Conservation (phyloP, 2,329 filamentous ascomycete species). For the Fusarium gaditjirri region DNA sequence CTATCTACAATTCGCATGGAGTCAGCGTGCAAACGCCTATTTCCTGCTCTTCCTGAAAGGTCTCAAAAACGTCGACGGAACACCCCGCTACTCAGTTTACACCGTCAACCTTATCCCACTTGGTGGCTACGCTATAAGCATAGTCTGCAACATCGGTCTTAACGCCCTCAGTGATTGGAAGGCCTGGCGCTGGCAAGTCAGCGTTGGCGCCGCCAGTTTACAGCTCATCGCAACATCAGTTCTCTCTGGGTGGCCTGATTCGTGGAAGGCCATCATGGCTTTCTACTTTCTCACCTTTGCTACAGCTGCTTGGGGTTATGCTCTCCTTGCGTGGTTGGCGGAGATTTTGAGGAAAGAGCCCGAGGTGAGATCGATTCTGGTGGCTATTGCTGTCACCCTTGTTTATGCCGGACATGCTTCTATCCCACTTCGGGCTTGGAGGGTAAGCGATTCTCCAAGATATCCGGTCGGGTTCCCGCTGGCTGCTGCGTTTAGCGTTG, state of each 20-base stretch:
- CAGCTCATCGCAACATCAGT: slow-evolving; percentile 49
- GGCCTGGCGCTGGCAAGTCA: slow-evolving; percentile 61
- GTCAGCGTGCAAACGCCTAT: slow-evolving; percentile 51
- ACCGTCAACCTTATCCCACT: slow-evolving; percentile 65
- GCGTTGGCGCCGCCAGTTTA: slow-evolving; percentile 58
- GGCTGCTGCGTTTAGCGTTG: slow-evolving; percentile 31
- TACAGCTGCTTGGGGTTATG: slow-evolving; percentile 49
- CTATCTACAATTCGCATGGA: slow-evolving; percentile 49
- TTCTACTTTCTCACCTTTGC: slow-evolving; percentile 52
- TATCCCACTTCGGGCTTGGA: slow-evolving; percentile 37
- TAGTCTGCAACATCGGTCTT: slow-evolving; percentile 64
- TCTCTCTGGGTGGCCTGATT: slow-evolving; percentile 37
- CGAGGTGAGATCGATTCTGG: slow-evolving; percentile 40
- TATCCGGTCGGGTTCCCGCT: slow-evolving; percentile 38
- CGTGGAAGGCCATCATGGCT: slow-evolving; percentile 44
- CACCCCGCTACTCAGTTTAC: slow-evolving; percentile 44
- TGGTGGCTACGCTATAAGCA: slow-evolving; percentile 49
- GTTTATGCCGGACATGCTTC: slow-evolving; percentile 39
- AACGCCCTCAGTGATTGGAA: slow-evolving; percentile 62
- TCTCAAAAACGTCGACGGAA: slow-evolving; percentile 33
- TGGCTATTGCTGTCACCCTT: slow-evolving; percentile 33
- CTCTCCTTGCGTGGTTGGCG: slow-evolving; percentile 46
- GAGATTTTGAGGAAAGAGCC: slow-evolving; percentile 47
- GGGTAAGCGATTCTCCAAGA: slow-evolving; percentile 32
- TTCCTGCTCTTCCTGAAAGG: slow-evolving; percentile 50